These are phyloP conservation scores for Lepidium campestre DNA, from an alignment of 441 rosid species.

Conservation along the genomic window DNA sequence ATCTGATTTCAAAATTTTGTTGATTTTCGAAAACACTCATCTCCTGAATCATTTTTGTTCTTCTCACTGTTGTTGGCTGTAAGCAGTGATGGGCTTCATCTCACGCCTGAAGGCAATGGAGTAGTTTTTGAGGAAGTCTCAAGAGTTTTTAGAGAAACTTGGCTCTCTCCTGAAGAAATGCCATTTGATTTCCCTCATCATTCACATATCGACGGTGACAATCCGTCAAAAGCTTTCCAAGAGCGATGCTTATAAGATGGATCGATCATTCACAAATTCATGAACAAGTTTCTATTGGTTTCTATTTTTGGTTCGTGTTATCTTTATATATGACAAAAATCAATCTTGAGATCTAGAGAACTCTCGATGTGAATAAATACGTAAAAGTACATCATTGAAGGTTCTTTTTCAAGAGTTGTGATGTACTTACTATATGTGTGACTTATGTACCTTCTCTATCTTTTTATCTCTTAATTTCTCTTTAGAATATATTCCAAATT, in stretches of 20 bases:
- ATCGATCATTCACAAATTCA: not conserved
- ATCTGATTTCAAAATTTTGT: not conserved
- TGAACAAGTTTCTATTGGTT: not conserved
- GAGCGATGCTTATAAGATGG: constrained; percentile 36
- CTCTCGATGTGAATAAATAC: no score
- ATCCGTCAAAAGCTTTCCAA: constrained; percentile 66
- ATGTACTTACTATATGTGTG: no score
- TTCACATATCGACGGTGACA: constrained; percentile 53
- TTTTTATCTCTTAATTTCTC: no score
- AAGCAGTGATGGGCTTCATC: constrained; percentile 82
- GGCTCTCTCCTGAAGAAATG: constrained; percentile 72
- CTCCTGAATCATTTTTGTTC: not conserved
- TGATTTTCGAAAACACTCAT: not conserved
- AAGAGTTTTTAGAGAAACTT: constrained; percentile 51
- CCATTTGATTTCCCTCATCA: constrained; percentile 82
- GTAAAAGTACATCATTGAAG: no score
- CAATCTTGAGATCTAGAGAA: no score
- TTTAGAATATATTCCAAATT: no score
- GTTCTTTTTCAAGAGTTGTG: no score
- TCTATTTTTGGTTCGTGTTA: not conserved
- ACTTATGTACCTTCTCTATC: no score
- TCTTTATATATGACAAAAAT: not conserved
- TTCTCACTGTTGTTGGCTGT: not conserved
- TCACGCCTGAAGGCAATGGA: constrained; percentile 72
- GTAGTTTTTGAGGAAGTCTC: constrained; percentile 57